Evolutionary conservation across 2,329 filamentous ascomycete species (phyloP).

Genomic region (Xylariales sp.): DNA sequence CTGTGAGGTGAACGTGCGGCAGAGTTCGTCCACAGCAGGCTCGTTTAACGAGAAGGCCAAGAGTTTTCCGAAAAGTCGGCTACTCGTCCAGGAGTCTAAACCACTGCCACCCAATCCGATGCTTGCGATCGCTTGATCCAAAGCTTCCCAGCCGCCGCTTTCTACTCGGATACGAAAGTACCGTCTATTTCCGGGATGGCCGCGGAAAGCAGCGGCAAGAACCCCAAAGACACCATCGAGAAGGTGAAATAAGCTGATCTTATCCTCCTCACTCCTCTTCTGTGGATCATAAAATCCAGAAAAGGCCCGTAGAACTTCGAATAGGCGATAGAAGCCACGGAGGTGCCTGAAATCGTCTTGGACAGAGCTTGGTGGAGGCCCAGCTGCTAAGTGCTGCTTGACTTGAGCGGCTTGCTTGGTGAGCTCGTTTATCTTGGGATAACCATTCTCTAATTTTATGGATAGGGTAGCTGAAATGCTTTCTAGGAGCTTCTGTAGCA

Average conservation of each 20-base stretch:
- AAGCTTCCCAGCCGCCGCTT: constrained; percentile 70
- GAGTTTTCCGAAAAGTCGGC: constrained; percentile 77
- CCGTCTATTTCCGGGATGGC: constrained; percentile 79
- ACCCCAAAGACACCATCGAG: constrained; percentile 70
- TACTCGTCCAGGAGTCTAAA: constrained; percentile 62
- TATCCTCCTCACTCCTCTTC: constrained; percentile 57
- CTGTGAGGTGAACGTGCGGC: constrained; percentile 41
- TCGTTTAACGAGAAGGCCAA: constrained; percentile 79
- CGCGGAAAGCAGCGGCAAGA: constrained; percentile 69
- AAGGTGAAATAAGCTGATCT: constrained; percentile 61
- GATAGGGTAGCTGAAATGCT: constrained; percentile 32
- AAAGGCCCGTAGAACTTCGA: constrained; percentile 65
- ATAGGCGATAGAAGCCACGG: constrained; percentile 70
- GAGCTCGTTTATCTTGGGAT: constrained; percentile 44
- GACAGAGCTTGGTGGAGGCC: constrained; percentile 39
- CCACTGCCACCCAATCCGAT: constrained; percentile 62
- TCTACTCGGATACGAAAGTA: constrained; percentile 79
- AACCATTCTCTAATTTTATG: constrained; percentile 31
- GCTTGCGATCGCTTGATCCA: constrained; percentile 69
- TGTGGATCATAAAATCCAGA: constrained; percentile 72
- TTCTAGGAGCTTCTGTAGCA: constrained; percentile 52
- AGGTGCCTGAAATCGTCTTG: constrained; percentile 84
- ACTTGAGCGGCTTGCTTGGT: constrained; percentile 59
- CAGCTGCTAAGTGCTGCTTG: constrained; percentile 55
- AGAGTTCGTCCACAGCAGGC: constrained; percentile 67